Evolutionary conservation across 164 flowering plant genomes (phyloP).

Genomic region (Santalum album): DNA sequence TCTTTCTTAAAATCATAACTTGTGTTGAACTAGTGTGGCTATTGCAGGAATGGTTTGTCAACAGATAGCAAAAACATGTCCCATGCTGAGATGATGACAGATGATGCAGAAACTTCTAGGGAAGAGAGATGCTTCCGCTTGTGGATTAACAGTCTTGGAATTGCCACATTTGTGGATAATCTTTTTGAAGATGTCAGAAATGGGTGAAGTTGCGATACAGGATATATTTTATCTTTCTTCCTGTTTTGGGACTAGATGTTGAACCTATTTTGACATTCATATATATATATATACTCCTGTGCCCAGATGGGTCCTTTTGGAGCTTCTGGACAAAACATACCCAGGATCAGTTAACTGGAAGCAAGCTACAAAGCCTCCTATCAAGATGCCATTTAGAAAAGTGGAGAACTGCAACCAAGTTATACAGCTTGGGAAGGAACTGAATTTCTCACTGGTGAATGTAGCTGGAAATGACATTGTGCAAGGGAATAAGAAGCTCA

Average conservation of each 20-base stretch:
- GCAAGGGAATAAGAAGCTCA: constrained; percentile 54
- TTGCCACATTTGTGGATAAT: constrained; percentile 31
- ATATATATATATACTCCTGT: constrained; percentile 4
- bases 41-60: constrained; percentile 45
- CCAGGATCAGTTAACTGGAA: constrained; percentile 50
- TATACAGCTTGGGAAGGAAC: constrained; percentile 35
- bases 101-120: constrained; percentile 48
- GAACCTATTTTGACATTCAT: not conserved
- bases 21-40: not conserved
- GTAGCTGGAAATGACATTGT: constrained; percentile 57
- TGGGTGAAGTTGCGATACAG: constrained; percentile 23
- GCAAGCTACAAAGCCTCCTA: constrained; percentile 47
- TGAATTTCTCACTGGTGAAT: constrained; percentile 47
- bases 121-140: constrained; percentile 52
- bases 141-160: constrained; percentile 62
- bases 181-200: constrained; percentile 54
- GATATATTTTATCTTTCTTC: not conserved
- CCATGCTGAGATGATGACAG: constrained; percentile 54
- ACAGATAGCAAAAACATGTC: constrained; percentile 24
- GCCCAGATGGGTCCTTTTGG: constrained; percentile 49
- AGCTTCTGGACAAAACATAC: constrained; percentile 40
- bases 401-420: constrained; percentile 61
- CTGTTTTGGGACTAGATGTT: not conserved
- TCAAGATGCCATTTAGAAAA: constrained; percentile 53
- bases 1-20: not conserved